Percentiles rank a stretch among this genome's conserved stretches.
These are phyloP conservation scores for Lagenidium sp. DNA, from an alignment of 352 stramenopile species.

Conservation along the genomic window DNA sequence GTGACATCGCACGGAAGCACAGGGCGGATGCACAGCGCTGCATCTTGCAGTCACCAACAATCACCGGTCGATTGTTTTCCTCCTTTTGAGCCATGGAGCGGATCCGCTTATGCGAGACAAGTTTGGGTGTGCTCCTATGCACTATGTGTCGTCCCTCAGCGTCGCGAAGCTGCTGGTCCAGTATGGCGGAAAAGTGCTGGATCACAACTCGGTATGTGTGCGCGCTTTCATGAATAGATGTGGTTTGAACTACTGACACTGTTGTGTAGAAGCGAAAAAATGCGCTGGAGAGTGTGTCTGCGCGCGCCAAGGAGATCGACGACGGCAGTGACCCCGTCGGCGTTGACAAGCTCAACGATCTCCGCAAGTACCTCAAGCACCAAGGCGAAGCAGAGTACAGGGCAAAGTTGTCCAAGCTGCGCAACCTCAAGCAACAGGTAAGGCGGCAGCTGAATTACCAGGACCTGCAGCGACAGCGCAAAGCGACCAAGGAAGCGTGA, in stretches of 20 bases:
- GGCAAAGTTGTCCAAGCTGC: slow-evolving; percentile 34
- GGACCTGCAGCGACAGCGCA: slow-evolving; percentile 1
- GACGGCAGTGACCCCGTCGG: too few relatives aligned
- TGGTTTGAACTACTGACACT: background rate
- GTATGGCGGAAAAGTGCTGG: slow-evolving; percentile 44
- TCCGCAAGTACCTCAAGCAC: slow-evolving; percentile 38
- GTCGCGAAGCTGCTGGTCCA: slow-evolving; percentile 54
- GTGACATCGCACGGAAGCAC: background rate
- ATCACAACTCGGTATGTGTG: slow-evolving; percentile 49
- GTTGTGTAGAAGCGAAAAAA: slow-evolving; percentile 42
- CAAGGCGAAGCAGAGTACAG: slow-evolving; percentile 43
- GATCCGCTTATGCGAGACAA: slow-evolving; percentile 43
- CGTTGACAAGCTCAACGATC: slow-evolving; percentile 13
- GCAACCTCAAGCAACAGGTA: slow-evolving; percentile 23
- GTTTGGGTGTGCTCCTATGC: slow-evolving; percentile 53
- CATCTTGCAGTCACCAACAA: slow-evolving; percentile 54
- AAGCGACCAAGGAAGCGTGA: slow-evolving; percentile 6
- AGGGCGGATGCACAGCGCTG: slow-evolving; percentile 52
- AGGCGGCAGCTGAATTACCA: slow-evolving; percentile 9
- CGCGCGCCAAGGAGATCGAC: too few relatives aligned
- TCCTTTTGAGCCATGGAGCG: slow-evolving; percentile 58
- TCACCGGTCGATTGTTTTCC: slow-evolving; percentile 47
- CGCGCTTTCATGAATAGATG: background rate
- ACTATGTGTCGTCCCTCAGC: slow-evolving; percentile 60
- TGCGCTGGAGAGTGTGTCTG: slow-evolving; percentile 30